Percentiles rank a stretch among this genome's conserved stretches.
These are phyloP conservation scores for Macrocybe gigantea DNA, from an alignment of 768 basidiomycete genomes.

Conservation along the genomic window DNA sequence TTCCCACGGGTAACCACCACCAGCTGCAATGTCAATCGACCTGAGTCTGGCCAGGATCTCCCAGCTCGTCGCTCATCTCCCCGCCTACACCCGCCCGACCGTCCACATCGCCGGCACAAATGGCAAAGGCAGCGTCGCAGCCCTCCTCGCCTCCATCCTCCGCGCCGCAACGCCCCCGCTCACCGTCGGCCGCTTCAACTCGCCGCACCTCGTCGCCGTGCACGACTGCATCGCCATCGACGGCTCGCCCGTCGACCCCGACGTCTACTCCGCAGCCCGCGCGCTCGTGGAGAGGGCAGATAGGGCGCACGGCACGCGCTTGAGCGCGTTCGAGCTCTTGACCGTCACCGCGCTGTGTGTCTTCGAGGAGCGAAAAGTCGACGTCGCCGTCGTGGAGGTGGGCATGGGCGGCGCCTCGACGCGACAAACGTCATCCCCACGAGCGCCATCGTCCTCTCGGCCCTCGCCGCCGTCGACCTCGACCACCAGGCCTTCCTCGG, in stretches of 20 bases:
- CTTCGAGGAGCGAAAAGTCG: conserved; percentile 67
- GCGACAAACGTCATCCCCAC: conserved; percentile 89
- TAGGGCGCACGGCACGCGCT: conserved; percentile 32
- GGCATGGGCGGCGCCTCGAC: conserved; percentile 93
- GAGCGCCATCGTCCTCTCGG: conserved; percentile 65
- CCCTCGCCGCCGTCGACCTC: conserved; percentile 80
- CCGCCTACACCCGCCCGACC: conserved; percentile 69
- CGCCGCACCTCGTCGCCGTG: conserved; percentile 79
- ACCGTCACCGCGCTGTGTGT: conserved; percentile 74
- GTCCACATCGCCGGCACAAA: conserved; percentile 94
- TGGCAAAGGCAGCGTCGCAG: conserved; percentile 93
- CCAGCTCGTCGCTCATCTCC: conserved; percentile 47
- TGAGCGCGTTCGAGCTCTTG: conserved; percentile 80
- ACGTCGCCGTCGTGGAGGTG: conserved; percentile 85
- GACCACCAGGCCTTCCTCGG: conserved; percentile 94
- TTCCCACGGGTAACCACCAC: neutral
- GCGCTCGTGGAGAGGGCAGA: conserved; percentile 44
- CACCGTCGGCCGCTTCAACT: conserved; percentile 81
- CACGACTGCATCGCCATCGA: conserved; percentile 75
- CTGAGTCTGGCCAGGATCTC: conserved; percentile 58
- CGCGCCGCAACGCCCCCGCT: conserved; percentile 45
- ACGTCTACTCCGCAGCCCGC: conserved; percentile 42
- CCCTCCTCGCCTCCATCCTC: conserved; percentile 75
- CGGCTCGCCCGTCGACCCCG: conserved; percentile 40
- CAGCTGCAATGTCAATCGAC: conserved; percentile 52